These are phyloP conservation scores for Skeletonema costatum DNA, from an alignment of 108 stramenopile genomes.

Conservation along the genomic window DNA sequence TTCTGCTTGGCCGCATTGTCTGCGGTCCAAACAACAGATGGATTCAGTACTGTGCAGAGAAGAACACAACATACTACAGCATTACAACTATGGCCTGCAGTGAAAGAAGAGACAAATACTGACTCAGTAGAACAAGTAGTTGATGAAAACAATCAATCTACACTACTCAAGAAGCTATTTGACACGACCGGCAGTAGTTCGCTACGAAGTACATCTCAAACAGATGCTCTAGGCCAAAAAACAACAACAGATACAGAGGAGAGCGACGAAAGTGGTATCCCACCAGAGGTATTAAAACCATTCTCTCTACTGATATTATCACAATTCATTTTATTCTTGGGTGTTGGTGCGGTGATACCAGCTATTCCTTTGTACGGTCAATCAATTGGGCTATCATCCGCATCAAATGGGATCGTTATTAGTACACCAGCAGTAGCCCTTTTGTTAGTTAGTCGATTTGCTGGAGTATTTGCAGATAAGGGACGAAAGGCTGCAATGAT, in stretches of 20 bases:
- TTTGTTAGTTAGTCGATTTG: conserved; percentile 46
- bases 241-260: background rate
- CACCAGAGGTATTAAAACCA: conserved; percentile 36
- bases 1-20: background rate
- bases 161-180: background rate
- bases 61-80: background rate
- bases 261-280: conserved; percentile 4
- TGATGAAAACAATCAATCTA: background rate
- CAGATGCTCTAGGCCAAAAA: conserved; percentile 16
- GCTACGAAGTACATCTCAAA: conserved; percentile 27
- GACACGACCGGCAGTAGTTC: background rate
- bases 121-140: background rate
- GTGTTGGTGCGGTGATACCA: conserved; percentile 83
- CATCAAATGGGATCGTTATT: conserved; percentile 76
- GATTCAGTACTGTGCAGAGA: background rate
- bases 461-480: conserved; percentile 59
- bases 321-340: conserved; percentile 75
- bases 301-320: conserved; percentile 63
- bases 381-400: conserved; percentile 66
- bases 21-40: background rate
- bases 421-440: conserved; percentile 73
- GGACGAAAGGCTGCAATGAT: conserved; percentile 76
- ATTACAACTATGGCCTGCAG: background rate
- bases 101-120: background rate
- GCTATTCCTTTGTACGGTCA: conserved; percentile 75